phyloP scores from a whole-genome alignment of 1,139 yeast species.

The Geotrichum candidum region DNA sequence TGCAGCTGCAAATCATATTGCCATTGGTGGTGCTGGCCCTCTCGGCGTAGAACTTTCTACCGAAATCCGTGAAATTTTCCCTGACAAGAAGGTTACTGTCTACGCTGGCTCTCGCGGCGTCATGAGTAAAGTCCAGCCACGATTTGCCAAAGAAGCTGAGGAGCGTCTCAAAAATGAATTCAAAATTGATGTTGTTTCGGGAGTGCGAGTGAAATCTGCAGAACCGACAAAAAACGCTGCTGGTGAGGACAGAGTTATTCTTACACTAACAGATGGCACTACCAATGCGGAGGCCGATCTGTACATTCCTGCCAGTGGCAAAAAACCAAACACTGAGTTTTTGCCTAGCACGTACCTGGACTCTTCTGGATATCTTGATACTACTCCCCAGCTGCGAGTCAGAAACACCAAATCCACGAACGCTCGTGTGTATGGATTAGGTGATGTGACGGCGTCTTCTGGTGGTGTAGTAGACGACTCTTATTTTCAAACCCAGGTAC shows the following conservation, averaged over 20 bases:
- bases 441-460: constrained; percentile 2
- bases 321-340: constrained; percentile 10
- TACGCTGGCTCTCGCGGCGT: constrained; percentile 10
- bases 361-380: not conserved
- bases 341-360: constrained; percentile 1
- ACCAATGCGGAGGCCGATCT: not conserved
- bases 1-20: constrained; percentile 1
- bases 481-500: not conserved
- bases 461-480: constrained; percentile 1
- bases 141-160: not conserved
- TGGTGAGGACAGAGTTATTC: not conserved
- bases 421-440: not conserved
- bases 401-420: not conserved
- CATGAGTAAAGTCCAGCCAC: not conserved
- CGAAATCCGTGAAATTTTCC: constrained; percentile 8
- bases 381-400: not conserved
- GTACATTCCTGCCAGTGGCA: constrained; percentile 7
- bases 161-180: not conserved
- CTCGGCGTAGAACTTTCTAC: constrained; percentile 7
- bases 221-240: not conserved
- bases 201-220: not conserved
- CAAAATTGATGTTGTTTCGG: not conserved
- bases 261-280: constrained; percentile 4
- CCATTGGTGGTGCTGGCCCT: constrained; percentile 13
- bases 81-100: constrained; percentile 3